Percentiles rank a stretch among this genome's conserved stretches.
Conservation (phyloP, 139 green algal species). For the Chlorella sp. region DNA sequence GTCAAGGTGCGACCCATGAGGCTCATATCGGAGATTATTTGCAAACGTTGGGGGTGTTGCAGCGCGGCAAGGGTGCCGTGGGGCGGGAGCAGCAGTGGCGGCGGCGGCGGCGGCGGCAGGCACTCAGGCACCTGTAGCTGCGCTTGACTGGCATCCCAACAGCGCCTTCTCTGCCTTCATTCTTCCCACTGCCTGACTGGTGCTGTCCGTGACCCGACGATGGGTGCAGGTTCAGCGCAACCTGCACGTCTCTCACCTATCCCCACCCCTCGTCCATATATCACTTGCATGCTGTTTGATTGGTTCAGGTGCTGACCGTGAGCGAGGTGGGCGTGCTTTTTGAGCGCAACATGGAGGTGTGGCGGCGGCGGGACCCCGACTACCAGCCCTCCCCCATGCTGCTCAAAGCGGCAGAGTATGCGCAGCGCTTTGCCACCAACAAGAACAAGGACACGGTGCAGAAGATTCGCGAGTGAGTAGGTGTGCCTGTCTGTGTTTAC, state of each 20-base stretch:
- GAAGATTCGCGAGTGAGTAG: constrained; percentile 53
- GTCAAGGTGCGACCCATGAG: background rate
- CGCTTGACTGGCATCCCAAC: background rate
- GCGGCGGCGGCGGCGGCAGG: background rate
- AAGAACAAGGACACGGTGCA: constrained; percentile 49
- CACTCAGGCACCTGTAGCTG: background rate
- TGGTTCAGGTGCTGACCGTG: constrained; percentile 52
- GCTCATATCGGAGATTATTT: too few species aligned
- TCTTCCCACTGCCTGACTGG: background rate
- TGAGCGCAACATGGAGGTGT: constrained; percentile 12
- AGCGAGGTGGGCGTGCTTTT: constrained; percentile 52
- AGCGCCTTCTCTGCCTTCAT: background rate
- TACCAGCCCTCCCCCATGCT: constrained; percentile 43
- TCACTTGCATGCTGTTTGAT: too few species aligned
- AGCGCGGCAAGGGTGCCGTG: background rate
- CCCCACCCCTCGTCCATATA: too few species aligned
- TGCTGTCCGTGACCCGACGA: constrained; percentile 52
- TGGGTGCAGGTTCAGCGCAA: constrained; percentile 46
- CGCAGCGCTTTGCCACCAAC: constrained; percentile 42
- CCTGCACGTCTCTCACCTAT: too few species aligned
- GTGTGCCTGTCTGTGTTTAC: too few species aligned
- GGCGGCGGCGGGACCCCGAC: background rate
- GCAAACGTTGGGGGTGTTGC: background rate
- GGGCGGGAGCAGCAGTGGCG: background rate
- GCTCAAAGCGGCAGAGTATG: constrained; percentile 54